Base-by-base conservation (phyloP, 2,329 filamentous ascomycete species). In the Colletotrichum caudatum region DNA sequence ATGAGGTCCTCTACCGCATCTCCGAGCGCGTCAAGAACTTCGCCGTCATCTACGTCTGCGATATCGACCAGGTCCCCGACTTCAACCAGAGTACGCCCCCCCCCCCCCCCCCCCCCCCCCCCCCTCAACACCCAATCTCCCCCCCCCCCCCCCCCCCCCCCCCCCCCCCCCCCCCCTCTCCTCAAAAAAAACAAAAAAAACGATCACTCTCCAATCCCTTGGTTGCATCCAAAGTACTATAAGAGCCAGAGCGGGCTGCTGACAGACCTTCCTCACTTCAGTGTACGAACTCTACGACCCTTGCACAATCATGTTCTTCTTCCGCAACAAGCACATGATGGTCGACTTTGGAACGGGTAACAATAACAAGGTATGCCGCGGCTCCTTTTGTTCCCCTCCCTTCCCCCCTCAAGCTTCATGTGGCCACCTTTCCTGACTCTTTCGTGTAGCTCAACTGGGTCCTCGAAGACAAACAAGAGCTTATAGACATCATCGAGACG, bases 311-410 rank as follows among this genome's bases (percentile, higher is more conserved):
- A 98, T 98, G 93, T 97, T 87, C 86, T 97, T 97, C 87, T 97
- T 95, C 86, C 90, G 95, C 73, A 99, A 99, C 81, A 99, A 99
- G 82, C 94, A 98, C 83, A 98, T 98, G 90, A 97, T 97, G 93
- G 94, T 93, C 81, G 95, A 98, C 89, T 94, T 98, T 76, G 95
- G 95, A 58, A 99, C 96, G 1, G 96, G 96, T 75, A 97, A 99
- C 84, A 99, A 99, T 83, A 99, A 99, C 82, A 98, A 98, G 82
- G 86, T 98, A 76, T 98, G 98, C 33, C 23, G 80, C 97, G 94
- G 92, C 94, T 97, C 59, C 86, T 83, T 39, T 6, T 20, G 4
- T 1, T 12, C 16, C 23, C 26, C 14, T 2, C 14, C 23, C 6
- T n/a, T n/a, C 4, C 16, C 41, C 41, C 8, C 0, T n/a, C 9